Percentiles rank a stretch among this genome's conserved stretches.
Conservation (phyloP, 352 stramenopile species). For the Phytopythium montanum region DNA sequence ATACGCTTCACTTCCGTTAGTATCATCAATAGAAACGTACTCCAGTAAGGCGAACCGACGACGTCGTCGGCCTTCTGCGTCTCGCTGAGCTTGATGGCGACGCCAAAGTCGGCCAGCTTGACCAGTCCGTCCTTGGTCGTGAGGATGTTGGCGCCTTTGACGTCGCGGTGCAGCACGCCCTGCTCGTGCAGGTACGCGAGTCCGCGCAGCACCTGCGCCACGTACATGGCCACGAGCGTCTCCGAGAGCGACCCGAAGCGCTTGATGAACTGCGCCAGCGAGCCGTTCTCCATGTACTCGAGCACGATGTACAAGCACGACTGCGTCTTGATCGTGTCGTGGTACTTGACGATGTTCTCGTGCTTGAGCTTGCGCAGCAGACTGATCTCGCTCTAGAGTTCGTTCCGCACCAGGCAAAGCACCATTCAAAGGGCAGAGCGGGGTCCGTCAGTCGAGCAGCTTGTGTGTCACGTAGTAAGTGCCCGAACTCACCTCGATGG, state of each 20-base stretch:
- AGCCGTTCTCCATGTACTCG: slow-evolving; percentile 95
- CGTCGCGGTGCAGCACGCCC: slow-evolving; percentile 91
- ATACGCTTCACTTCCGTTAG: not conserved
- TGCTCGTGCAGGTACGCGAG: slow-evolving; percentile 91
- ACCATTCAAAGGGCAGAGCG: not conserved
- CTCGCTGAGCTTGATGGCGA: slow-evolving; percentile 87
- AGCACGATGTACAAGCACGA: slow-evolving; percentile 83
- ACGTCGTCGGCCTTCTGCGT: slow-evolving; percentile 88
- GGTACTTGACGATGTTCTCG: slow-evolving; percentile 95
- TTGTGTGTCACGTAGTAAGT: too few species aligned
- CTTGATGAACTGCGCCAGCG: slow-evolving; percentile 91
- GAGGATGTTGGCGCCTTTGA: slow-evolving; percentile 93
- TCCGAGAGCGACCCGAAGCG: slow-evolving; percentile 92
- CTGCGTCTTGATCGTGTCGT: slow-evolving; percentile 91
- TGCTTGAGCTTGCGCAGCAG: slow-evolving; percentile 92
- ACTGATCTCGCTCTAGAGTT: slow-evolving; percentile 83
- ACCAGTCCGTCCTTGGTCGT: slow-evolving; percentile 91
- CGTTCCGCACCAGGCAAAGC: not conserved
- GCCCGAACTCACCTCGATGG: slow-evolving; percentile 77
- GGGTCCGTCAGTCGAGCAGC: not conserved
- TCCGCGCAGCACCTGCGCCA: slow-evolving; percentile 89
- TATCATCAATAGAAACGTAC: slow-evolving; percentile 23
- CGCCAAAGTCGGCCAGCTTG: slow-evolving; percentile 92
- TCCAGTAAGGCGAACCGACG: slow-evolving; percentile 95
- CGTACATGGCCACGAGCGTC: slow-evolving; percentile 89